A percentile compares a stretch with the other conserved stretches of the same genome.
These are phyloP conservation scores for Tolypocladium sp. DNA, from an alignment of 2,329 filamentous ascomycete genomes.

Conservation along the genomic window DNA sequence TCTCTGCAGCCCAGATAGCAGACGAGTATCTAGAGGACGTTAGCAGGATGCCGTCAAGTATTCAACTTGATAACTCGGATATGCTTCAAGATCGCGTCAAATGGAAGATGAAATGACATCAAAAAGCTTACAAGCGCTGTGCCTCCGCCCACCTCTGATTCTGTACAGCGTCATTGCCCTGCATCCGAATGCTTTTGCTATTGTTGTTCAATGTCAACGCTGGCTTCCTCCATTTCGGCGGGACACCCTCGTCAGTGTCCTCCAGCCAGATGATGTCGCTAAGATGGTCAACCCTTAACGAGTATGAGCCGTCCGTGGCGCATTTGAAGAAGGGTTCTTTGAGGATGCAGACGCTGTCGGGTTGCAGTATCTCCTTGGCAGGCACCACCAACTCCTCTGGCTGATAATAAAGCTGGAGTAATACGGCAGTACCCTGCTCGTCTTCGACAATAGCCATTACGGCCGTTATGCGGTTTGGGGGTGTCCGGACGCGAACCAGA, in stretches of 20 bases:
- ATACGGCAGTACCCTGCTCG: constrained; percentile 20
- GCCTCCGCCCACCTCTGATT: constrained; percentile 17
- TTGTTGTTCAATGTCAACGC: background rate
- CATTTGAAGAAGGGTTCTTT: constrained; percentile 46
- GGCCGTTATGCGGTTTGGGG: constrained; percentile 7
- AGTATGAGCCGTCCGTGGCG: constrained; percentile 26
- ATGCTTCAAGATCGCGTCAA: no score
- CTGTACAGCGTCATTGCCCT: constrained; percentile 24
- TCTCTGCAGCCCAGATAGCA: constrained; percentile 21
- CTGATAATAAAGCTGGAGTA: constrained; percentile 32
- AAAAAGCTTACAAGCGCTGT: constrained; percentile 18
- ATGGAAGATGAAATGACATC: background rate
- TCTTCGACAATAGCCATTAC: constrained; percentile 28
- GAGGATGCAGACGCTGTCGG: constrained; percentile 28
- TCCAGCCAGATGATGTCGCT: constrained; percentile 34
- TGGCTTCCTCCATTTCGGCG: constrained; percentile 21
- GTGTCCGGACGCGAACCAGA: constrained; percentile 11
- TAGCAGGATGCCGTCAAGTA: no score
- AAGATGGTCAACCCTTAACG: constrained; percentile 42
- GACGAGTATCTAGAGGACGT: background rate
- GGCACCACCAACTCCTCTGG: constrained; percentile 24
- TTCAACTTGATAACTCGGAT: no score
- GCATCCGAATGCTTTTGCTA: constrained; percentile 8
- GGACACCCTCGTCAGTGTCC: constrained; percentile 26
- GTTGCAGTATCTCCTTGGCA: constrained; percentile 21